Evolutionary conservation across 192 early-diverging fungal genomes (phyloP).

Genomic region (Phlyctochytrium planicorne): DNA sequence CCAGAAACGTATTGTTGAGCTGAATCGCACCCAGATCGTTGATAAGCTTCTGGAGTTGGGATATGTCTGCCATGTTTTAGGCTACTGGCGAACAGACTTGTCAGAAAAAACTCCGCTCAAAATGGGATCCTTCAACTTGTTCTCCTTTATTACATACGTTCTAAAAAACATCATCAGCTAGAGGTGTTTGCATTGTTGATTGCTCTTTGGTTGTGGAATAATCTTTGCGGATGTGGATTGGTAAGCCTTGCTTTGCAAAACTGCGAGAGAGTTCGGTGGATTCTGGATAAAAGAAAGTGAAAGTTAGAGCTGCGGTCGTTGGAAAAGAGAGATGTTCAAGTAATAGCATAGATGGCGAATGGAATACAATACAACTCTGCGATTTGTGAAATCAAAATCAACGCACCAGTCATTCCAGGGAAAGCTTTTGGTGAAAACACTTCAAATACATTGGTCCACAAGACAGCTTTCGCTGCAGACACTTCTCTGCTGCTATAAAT

Average conservation of each 20-base stretch:
- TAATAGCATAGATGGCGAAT: not conserved
- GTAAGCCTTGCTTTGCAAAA: conserved; percentile 35
- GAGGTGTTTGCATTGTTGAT: not conserved
- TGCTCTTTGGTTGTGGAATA: conserved; percentile 14
- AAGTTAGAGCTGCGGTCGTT: not conserved
- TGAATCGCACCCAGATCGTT: too few species aligned
- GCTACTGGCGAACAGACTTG: too few species aligned
- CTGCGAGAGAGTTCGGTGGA: conserved; percentile 36
- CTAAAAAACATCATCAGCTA: not conserved
- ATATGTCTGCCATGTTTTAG: too few species aligned
- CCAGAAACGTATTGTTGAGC: too few species aligned
- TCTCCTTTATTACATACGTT: not conserved
- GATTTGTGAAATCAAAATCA: too few species aligned
- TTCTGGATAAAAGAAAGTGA: conserved; percentile 18
- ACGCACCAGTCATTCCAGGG: conserved; percentile 39
- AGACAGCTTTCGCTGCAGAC: not conserved
- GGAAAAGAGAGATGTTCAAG: not conserved
- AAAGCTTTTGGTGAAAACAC: conserved; percentile 41
- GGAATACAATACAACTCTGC: too few species aligned
- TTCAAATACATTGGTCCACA: conserved; percentile 23
- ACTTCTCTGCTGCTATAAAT: not conserved
- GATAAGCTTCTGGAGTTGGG: too few species aligned
- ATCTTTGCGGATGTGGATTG: conserved; percentile 32
- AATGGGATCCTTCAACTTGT: not conserved
- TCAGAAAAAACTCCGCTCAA: too few species aligned